These are phyloP conservation scores for Talaromyces piceae DNA, from an alignment of 2,329 filamentous ascomycete genomes.

Conservation along the genomic window DNA sequence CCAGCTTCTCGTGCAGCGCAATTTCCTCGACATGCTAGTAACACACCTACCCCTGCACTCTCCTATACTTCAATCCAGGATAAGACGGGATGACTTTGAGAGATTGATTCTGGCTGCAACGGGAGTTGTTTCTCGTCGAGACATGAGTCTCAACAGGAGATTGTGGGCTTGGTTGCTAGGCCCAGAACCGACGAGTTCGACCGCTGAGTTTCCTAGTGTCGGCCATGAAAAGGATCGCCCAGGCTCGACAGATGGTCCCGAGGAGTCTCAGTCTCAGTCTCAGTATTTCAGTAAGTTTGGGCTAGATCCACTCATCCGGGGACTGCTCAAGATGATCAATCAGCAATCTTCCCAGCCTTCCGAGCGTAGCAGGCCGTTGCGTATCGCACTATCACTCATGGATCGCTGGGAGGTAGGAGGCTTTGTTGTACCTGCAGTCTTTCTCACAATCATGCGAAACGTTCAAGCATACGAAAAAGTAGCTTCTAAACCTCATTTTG, in stretches of 20 bases:
- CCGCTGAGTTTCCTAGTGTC: conserved; percentile 21
- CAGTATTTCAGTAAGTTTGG: conserved; percentile 81
- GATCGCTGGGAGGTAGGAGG: conserved; percentile 97
- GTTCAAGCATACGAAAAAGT: conserved; percentile 65
- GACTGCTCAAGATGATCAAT: conserved; percentile 70
- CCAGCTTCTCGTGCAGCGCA: conserved; percentile 84
- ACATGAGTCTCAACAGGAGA: conserved; percentile 93
- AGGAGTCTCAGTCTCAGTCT: conserved; percentile 54
- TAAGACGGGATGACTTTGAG: conserved; percentile 69
- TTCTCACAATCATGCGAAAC: conserved; percentile 75
- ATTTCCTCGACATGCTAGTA: conserved; percentile 87
- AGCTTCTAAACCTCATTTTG: conserved; percentile 63
- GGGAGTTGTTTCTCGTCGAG: conserved; percentile 79
- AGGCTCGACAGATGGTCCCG: conserved; percentile 27
- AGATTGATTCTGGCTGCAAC: conserved; percentile 73
- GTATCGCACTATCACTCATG: conserved; percentile 92
- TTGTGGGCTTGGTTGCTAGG: conserved; percentile 97
- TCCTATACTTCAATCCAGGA: conserved; percentile 65
- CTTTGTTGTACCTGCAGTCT: conserved; percentile 78
- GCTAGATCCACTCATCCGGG: conserved; percentile 63
- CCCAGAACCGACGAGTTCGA: conserved; percentile 50
- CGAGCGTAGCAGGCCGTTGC: conserved; percentile 76
- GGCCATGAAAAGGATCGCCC: conserved; percentile 20
- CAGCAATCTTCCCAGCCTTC: conserved; percentile 46
- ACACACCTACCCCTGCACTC: conserved; percentile 83